These are phyloP conservation scores for Limnomonas spitsbergensis DNA, from an alignment of 139 green algal genomes.

Conservation along the genomic window DNA sequence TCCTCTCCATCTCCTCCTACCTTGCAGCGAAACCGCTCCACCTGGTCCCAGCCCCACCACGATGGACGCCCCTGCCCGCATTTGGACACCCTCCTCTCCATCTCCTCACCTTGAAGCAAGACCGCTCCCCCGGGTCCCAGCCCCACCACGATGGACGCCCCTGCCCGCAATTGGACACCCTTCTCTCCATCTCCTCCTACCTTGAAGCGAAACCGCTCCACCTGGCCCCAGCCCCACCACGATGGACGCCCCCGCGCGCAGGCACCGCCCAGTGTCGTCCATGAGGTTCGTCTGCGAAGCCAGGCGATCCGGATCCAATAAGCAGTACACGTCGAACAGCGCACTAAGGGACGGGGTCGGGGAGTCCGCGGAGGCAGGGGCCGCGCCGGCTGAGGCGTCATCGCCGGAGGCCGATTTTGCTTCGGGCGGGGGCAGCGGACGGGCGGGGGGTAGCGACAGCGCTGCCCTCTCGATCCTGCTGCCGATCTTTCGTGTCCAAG, in stretches of 20 bases:
- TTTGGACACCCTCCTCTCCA: too few relatives aligned
- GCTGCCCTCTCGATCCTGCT: too few relatives aligned
- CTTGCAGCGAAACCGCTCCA: neutral
- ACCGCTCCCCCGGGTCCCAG: neutral
- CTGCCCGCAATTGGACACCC: too few relatives aligned
- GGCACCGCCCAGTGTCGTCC: neutral
- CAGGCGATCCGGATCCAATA: slow-evolving; percentile 9
- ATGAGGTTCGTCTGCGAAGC: neutral
- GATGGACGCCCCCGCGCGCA: neutral
- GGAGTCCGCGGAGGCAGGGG: neutral
- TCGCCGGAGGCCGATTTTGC: too few relatives aligned
- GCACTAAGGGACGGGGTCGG: neutral
- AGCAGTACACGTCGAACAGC: slow-evolving; percentile 5
- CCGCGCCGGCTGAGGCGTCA: too few relatives aligned
- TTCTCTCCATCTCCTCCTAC: neutral
- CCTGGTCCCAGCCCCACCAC: neutral
- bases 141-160: neutral
- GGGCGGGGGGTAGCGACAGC: too few relatives aligned
- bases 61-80: neutral
- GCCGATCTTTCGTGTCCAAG: too few relatives aligned
- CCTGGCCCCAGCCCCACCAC: neutral
- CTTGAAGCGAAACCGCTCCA: neutral
- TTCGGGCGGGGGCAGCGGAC: too few relatives aligned
- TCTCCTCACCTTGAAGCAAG: slow-evolving; percentile 5
- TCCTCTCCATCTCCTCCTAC: slow-evolving; percentile 3